Evolutionary conservation across 352 stramenopile genomes (phyloP).

Genomic region (Phytophthora pseudosyringae): DNA sequence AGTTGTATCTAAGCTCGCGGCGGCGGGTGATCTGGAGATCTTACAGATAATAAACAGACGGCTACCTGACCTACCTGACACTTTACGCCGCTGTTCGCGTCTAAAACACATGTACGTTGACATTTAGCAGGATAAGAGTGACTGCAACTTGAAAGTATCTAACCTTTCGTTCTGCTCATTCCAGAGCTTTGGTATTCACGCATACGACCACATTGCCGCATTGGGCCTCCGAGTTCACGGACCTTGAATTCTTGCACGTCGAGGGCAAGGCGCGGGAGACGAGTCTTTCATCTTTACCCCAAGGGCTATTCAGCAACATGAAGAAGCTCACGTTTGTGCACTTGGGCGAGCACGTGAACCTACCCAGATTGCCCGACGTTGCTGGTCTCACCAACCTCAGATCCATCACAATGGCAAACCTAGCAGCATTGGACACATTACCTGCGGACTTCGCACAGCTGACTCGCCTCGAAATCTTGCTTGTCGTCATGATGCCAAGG

Average conservation of each 20-base stretch:
- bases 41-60: slow-evolving; percentile 45
- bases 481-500: slow-evolving; percentile 15
- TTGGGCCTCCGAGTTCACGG: slow-evolving; percentile 36
- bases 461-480: slow-evolving; percentile 30
- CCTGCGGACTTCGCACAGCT: slow-evolving; percentile 32
- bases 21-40: slow-evolving; percentile 37
- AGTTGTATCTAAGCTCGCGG: slow-evolving; percentile 34
- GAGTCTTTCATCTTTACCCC: slow-evolving; percentile 30
- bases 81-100: slow-evolving; percentile 31
- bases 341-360: slow-evolving; percentile 24
- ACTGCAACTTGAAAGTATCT: background rate
- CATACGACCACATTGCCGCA: slow-evolving; percentile 31
- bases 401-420: slow-evolving; percentile 32
- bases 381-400: slow-evolving; percentile 31
- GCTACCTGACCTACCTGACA: slow-evolving; percentile 25
- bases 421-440: slow-evolving; percentile 24
- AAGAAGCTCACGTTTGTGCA: slow-evolving; percentile 40
- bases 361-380: slow-evolving; percentile 31
- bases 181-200: slow-evolving; percentile 41
- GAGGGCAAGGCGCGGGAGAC: slow-evolving; percentile 29
- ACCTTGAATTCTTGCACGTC: slow-evolving; percentile 49
- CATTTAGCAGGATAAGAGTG: background rate
- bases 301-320: slow-evolving; percentile 41
- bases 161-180: background rate
- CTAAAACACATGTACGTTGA: slow-evolving; percentile 45